Percentiles rank a stretch among this genome's conserved stretches.
phyloP scores from a whole-genome alignment of 2,329 filamentous ascomycete genomes.

The Pseudogymnoascus verrucosus region DNA sequence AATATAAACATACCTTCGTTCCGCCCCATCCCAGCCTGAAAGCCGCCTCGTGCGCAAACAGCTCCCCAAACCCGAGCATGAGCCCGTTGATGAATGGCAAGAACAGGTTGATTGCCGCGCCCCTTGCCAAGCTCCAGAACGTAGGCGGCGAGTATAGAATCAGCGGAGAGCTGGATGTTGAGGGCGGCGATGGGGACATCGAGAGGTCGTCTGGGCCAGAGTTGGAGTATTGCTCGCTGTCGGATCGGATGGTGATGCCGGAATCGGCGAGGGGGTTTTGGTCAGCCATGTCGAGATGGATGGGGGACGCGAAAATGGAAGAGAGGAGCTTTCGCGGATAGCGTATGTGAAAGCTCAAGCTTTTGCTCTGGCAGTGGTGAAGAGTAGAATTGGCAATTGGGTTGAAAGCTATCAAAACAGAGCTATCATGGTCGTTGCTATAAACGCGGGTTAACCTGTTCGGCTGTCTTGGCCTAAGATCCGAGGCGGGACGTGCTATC shows the following conservation, averaged over 20 bases:
- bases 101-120: conserved; percentile 90
- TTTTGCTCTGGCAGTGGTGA: neutral
- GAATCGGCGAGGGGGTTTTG: conserved; percentile 57
- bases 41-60: conserved; percentile 93
- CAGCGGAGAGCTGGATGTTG: conserved; percentile 40
- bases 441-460: neutral
- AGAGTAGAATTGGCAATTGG: neutral
- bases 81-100: conserved; percentile 94
- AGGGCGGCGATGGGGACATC: conserved; percentile 48
- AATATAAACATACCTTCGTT: conserved; percentile 63
- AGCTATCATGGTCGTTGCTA: neutral
- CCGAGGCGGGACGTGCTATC: conserved; percentile 26
- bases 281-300: conserved; percentile 40
- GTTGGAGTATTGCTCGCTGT: conserved; percentile 74
- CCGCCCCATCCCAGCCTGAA: conserved; percentile 89
- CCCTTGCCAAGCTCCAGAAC: conserved; percentile 74
- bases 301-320: conserved; percentile 12
- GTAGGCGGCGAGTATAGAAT: conserved; percentile 87
- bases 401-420: neutral
- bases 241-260: conserved; percentile 69
- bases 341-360: neutral
- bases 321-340: neutral
- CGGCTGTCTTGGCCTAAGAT: conserved; percentile 1
- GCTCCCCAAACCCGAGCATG: conserved; percentile 95
- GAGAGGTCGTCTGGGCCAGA: conserved; percentile 56